These are phyloP conservation scores for Cercospora sp. DNA, from an alignment of 2,329 filamentous ascomycete species.

Conservation along the genomic window DNA sequence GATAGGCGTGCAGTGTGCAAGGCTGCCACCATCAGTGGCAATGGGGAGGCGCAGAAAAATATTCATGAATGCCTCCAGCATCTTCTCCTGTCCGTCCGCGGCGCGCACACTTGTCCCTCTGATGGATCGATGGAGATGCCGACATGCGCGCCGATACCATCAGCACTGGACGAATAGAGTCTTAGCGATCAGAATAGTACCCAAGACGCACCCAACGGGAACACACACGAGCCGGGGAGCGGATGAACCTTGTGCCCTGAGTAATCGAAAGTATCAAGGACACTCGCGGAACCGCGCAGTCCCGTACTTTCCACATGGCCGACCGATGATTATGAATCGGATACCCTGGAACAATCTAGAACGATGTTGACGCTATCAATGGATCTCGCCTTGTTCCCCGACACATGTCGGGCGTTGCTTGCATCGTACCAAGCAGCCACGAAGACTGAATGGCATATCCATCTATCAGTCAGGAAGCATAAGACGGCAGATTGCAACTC, in stretches of 20 bases:
- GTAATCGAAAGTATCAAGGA: background rate
- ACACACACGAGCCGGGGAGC: background rate
- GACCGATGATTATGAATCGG: background rate
- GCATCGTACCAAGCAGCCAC: background rate
- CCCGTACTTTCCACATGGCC: background rate
- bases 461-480: background rate
- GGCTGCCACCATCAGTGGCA: too few species aligned
- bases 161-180: background rate
- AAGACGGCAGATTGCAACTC: background rate
- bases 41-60: too few species aligned
- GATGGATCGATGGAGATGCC: too few species aligned
- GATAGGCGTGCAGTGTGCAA: too few species aligned
- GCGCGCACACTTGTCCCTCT: background rate
- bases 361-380: background rate
- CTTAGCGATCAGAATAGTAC: background rate
- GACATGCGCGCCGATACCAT: background rate
- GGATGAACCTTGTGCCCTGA: background rate
- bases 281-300: background rate
- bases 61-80: background rate
- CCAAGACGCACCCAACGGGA: background rate
- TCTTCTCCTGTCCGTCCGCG: background rate
- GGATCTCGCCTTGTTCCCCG: background rate
- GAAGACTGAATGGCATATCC: background rate
- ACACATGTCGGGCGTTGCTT: background rate
- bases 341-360: background rate